Evolutionary conservation across 148 eudicot species (phyloP).

Genomic region (Arctostaphylos glauca): DNA sequence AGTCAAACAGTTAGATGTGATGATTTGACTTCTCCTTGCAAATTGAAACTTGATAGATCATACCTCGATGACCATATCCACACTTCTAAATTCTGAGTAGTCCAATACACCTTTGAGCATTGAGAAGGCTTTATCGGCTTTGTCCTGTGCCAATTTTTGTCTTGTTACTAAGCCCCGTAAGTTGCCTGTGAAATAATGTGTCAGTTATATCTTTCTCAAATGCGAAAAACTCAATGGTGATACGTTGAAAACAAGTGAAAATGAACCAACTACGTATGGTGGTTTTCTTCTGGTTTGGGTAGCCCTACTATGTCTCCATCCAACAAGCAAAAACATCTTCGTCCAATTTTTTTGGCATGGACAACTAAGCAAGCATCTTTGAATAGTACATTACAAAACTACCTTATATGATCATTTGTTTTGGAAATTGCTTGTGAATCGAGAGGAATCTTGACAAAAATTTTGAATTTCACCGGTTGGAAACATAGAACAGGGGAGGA

Average conservation of each 20-base stretch:
- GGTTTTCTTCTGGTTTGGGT: neutral
- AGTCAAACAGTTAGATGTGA: neutral
- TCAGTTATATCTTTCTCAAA: neutral
- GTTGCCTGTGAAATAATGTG: constrained; percentile 55
- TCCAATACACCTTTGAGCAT: constrained; percentile 84
- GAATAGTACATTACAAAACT: neutral
- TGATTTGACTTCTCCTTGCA: neutral
- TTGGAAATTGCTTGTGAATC: neutral
- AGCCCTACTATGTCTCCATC: neutral
- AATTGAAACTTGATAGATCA: constrained; percentile 19
- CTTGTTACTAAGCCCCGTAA: constrained; percentile 64
- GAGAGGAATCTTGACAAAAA: neutral
- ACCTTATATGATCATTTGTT: neutral
- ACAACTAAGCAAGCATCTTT: neutral
- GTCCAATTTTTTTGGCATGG: neutral
- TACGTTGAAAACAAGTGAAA: neutral
- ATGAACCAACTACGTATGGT: constrained; percentile 1
- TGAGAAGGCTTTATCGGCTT: constrained; percentile 74
- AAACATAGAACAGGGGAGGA: neutral
- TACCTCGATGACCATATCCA: constrained; percentile 96
- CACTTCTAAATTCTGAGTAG: constrained; percentile 77
- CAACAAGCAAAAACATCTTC: neutral
- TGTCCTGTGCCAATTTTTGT: constrained; percentile 64
- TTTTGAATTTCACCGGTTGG: neutral
- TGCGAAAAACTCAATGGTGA: constrained; percentile 9